Evolutionary conservation across 495 filamentous ascomycete species (phyloP), one percentile per base, ranked within the genome.

Genomic region (Symbiotaphrina buchneri): DNA sequence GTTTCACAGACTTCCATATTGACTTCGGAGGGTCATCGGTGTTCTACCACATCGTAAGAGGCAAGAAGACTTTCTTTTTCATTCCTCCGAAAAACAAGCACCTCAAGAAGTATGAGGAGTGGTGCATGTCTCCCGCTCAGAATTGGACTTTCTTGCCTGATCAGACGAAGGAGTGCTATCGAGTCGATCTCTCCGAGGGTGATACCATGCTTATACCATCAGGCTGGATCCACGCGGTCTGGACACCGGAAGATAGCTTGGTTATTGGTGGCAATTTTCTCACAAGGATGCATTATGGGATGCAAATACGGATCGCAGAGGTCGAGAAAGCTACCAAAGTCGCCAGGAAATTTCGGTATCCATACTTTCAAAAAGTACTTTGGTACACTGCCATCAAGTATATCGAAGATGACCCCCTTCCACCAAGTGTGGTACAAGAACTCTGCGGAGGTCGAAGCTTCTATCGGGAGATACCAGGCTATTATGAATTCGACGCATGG

Each of bases 171-270:
- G 72, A 77, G 36, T 80, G 74, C 47, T 74, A 71, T 36, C 62
- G 74, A 18, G 69, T 80, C 26, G 72, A 77, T 39, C 64, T 80
- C 5, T 61, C 55, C 11, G 68, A 73, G 39, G 74, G 74, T 6
- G 74, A 81, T 42, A 81, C 74, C 3, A 76, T 80, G 68, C 50
- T 81, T 23, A 80, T 81, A 34, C 74, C 74, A 4, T 74, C 74
- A 8, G 74, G 74, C 7, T 81, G 74, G 74, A 81, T 81, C 32
- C 74, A 81, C 43, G 74, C 74, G 10, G 74, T 81, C 5, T 80
- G 76, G 70, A 81, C 74, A 10, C 74, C 74, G 1, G 62, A 72
- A 37, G 69, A 78, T 42, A 79, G 71, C 40, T 44, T 81, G 27
- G 74, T 81, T 11, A 77, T 81, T 34, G 74, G 74, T 15, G 74